Conservation (phyloP, 164 flowering plant species). For the Kingdonia uniflora region DNA sequence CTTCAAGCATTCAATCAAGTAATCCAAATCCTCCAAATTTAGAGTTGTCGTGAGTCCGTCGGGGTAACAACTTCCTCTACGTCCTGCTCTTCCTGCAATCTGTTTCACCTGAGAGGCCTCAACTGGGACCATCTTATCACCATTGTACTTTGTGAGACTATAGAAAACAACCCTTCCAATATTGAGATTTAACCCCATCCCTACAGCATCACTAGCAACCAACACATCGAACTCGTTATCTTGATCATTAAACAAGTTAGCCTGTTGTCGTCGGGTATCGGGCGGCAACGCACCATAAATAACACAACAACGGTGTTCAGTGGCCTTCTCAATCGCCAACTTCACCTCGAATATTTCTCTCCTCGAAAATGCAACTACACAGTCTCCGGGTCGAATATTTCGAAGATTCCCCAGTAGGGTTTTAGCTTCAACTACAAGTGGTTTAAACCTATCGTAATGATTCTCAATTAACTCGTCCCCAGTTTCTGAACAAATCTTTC, state of each 20-base stretch:
- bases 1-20: conserved; percentile 74
- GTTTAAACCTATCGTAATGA: conserved; percentile 81
- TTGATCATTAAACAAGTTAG: conserved; percentile 71
- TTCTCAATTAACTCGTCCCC: conserved; percentile 77
- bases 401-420: conserved; percentile 65
- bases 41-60: conserved; percentile 87
- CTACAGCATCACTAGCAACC: conserved; percentile 96
- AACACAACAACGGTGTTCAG: conserved; percentile 83
- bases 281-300: conserved; percentile 96
- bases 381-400: conserved; percentile 79
- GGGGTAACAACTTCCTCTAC: conserved; percentile 86
- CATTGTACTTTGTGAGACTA: conserved; percentile 77
- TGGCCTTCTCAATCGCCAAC: conserved; percentile 76
- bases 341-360: conserved; percentile 95
- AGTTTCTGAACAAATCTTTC: conserved; percentile 64
- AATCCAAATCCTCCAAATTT: conserved; percentile 58
- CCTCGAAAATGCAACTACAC: conserved; percentile 92
- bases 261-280: conserved; percentile 87
- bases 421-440: conserved; percentile 91
- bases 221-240: conserved; percentile 79
- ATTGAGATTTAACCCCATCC: conserved; percentile 95
- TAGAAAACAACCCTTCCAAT: conserved; percentile 81
- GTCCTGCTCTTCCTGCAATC: conserved; percentile 96
- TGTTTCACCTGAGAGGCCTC: conserved; percentile 88
- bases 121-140: conserved; percentile 76